Evolutionary conservation across 371 early-diverging fungal species (phyloP).

Genomic region (Haplosporangium sp.): DNA sequence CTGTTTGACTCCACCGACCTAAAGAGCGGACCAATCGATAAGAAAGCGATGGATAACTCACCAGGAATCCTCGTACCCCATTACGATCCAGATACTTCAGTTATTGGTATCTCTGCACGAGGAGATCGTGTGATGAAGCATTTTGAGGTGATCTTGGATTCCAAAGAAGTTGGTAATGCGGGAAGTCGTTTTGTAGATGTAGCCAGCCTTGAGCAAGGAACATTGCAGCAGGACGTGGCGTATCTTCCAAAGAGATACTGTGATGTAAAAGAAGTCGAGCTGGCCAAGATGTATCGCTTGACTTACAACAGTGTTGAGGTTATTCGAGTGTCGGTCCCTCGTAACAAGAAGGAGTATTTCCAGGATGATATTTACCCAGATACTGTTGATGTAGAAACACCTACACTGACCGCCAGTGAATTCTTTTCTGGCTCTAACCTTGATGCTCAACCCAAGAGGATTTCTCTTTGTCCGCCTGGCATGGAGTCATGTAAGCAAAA

Average conservation of each 20-base stretch:
- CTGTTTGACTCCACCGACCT: conserved; percentile 65
- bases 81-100: conserved; percentile 72
- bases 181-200: conserved; percentile 56
- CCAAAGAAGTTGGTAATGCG: conserved; percentile 30
- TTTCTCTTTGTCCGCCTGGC: conserved; percentile 69
- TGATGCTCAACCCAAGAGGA: conserved; percentile 22
- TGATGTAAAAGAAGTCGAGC: conserved; percentile 75
- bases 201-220: conserved; percentile 69
- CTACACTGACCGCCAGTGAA: conserved; percentile 62
- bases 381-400: conserved; percentile 67
- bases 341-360: conserved; percentile 84
- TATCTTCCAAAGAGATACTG: conserved; percentile 75
- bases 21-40: conserved; percentile 53
- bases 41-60: conserved; percentile 72
- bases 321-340: conserved; percentile 79
- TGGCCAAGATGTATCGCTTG: conserved; percentile 75
- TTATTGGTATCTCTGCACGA: conserved; percentile 49
- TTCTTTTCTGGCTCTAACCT: conserved; percentile 67
- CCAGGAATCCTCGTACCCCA: conserved; percentile 79
- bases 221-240: conserved; percentile 76
- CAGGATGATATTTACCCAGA: conserved; percentile 88
- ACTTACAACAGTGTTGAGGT: conserved; percentile 74
- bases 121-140: conserved; percentile 56
- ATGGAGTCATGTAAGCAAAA: conserved; percentile 66
- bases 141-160: conserved; percentile 59